These are phyloP conservation scores for Penicillium palitans DNA, from an alignment of 2,329 filamentous ascomycete species.

Conservation along the genomic window DNA sequence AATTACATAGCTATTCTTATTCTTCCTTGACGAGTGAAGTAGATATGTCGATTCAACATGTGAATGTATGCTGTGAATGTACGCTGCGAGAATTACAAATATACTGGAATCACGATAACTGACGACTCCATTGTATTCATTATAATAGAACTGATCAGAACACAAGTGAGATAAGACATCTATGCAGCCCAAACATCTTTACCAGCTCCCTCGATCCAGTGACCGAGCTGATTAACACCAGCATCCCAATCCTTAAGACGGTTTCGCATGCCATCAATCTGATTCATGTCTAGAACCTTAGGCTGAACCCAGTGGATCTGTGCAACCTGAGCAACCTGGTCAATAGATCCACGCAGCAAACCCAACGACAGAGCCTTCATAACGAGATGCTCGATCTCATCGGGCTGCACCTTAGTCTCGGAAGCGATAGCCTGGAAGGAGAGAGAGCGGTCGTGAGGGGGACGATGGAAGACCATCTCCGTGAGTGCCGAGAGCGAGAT, in stretches of 20 bases:
- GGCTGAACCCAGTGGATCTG: constrained; percentile 99
- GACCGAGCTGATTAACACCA: constrained; percentile 91
- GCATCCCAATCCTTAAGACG: constrained; percentile 91
- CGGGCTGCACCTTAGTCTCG: constrained; percentile 86
- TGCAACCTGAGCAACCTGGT: constrained; percentile 91
- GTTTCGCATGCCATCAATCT: constrained; percentile 89
- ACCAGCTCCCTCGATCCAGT: constrained; percentile 92
- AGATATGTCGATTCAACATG: no score
- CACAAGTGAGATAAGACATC: constrained; percentile 20
- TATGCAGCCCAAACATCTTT: constrained; percentile 94
- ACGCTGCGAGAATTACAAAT: background rate
- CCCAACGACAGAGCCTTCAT: constrained; percentile 99
- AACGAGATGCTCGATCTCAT: constrained; percentile 95
- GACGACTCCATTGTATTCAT: constrained; percentile 22
- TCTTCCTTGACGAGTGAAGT: background rate
- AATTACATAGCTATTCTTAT: background rate
- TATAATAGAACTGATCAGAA: constrained; percentile 22
- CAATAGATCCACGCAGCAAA: constrained; percentile 85
- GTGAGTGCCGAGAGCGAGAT: constrained; percentile 96
- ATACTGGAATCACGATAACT: background rate
- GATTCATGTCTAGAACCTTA: constrained; percentile 92
- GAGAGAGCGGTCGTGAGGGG: constrained; percentile 93
- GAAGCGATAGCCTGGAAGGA: constrained; percentile 82
- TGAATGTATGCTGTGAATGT: no score
- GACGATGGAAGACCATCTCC: constrained; percentile 92